Conservation (phyloP, 1,284 basidiomycete genomes). For the Boletus mariae region DNA sequence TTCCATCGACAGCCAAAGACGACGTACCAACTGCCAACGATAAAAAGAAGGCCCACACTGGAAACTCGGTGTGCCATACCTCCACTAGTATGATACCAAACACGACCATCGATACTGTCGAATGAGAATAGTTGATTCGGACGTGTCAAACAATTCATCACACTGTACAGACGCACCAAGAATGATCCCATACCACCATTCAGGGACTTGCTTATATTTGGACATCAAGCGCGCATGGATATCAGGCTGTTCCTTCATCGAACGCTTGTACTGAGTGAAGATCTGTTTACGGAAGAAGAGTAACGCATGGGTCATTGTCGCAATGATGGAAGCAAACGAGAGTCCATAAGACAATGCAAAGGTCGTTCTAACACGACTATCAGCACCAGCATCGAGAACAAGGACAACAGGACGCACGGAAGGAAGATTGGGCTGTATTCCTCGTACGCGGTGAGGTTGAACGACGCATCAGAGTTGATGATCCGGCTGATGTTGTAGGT, state of each 20-base stretch:
- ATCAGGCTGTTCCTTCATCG: slow-evolving; percentile 64
- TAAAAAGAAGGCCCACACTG: slow-evolving; percentile 50
- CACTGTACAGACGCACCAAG: too few relatives aligned
- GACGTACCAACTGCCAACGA: slow-evolving; percentile 33
- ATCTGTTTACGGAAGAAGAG: slow-evolving; percentile 73
- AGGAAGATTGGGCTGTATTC: slow-evolving; percentile 84
- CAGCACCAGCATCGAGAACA: neutral
- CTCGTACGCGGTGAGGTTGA: slow-evolving; percentile 67
- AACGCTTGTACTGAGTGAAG: slow-evolving; percentile 48
- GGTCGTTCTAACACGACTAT: slow-evolving; percentile 28
- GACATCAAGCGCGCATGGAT: slow-evolving; percentile 76
- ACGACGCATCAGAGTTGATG: slow-evolving; percentile 50
- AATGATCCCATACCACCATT: too few relatives aligned
- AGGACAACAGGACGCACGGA: slow-evolving; percentile 39
- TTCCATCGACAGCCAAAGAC: neutral
- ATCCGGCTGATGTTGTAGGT: slow-evolving; percentile 70
- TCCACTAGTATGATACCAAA: slow-evolving; percentile 57
- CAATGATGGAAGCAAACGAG: slow-evolving; percentile 66
- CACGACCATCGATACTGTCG: slow-evolving; percentile 43
- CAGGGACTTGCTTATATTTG: slow-evolving; percentile 65
- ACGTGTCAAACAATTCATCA: too few relatives aligned
- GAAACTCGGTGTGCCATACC: slow-evolving; percentile 55
- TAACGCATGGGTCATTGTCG: slow-evolving; percentile 63
- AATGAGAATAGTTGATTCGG: slow-evolving; percentile 45
- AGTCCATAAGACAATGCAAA: slow-evolving; percentile 69